Percentiles rank a stretch among this genome's conserved stretches.
Evolutionary conservation across 495 filamentous ascomycete species (phyloP).

Genomic region (Astrothelium macrocarpum): DNA sequence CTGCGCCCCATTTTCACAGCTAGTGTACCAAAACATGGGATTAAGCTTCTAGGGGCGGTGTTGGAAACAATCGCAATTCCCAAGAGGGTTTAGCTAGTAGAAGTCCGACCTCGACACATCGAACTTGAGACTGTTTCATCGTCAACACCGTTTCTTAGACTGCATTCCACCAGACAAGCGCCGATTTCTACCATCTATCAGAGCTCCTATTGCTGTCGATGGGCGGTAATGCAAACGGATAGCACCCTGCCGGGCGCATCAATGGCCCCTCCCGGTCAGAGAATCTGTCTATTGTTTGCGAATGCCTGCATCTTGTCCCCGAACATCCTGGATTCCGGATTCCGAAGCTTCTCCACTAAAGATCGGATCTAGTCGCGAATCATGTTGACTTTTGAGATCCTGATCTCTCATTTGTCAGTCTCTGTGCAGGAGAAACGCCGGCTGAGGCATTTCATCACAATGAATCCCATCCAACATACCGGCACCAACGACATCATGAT

Average conservation of each 20-base stretch:
- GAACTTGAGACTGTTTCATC: slow-evolving; percentile 5
- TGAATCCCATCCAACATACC: neutral
- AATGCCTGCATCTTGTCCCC: neutral
- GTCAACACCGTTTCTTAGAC: neutral
- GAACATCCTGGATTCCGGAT: neutral
- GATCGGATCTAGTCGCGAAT: neutral
- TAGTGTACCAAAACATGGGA: neutral
- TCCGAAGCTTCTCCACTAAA: neutral
- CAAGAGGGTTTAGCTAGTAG: neutral
- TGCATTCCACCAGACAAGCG: neutral
- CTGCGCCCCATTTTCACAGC: neutral
- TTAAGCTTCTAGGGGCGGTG: neutral
- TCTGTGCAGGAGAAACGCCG: neutral
- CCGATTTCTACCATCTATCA: neutral
- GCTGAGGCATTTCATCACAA: neutral
- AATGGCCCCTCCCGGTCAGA: neutral
- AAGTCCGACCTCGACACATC: neutral
- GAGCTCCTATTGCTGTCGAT: neutral
- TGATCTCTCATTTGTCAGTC: neutral
- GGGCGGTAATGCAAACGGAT: neutral
- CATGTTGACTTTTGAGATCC: neutral
- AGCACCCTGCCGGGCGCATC: neutral
- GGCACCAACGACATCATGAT: neutral
- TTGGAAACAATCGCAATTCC: neutral
- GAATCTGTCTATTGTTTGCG: neutral